Evolutionary conservation across 2,329 filamentous ascomycete species (phyloP).

Genomic region (Pseudonectria foliicola): DNA sequence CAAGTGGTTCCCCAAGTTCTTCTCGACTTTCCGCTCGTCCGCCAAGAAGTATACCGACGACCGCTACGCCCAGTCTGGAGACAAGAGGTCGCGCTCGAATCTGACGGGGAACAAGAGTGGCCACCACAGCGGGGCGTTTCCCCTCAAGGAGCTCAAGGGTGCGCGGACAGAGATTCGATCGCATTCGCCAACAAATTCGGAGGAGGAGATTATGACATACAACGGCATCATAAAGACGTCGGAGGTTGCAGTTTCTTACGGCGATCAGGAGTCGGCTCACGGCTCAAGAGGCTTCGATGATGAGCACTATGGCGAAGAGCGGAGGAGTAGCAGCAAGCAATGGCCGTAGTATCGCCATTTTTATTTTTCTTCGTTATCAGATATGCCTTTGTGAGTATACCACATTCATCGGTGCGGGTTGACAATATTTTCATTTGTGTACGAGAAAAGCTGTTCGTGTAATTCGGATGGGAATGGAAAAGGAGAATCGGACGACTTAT

Average conservation of each 20-base stretch:
- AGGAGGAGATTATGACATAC: slow-evolving; percentile 34
- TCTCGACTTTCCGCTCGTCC: slow-evolving; percentile 4
- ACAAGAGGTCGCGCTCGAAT: slow-evolving; percentile 8
- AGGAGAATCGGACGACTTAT: no score
- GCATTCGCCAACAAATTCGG: slow-evolving; percentile 25
- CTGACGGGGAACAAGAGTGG: slow-evolving; percentile 1
- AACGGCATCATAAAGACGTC: slow-evolving; percentile 31
- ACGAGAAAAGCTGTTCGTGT: no score
- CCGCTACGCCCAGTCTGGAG: slow-evolving; percentile 6
- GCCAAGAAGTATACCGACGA: slow-evolving; percentile 1
- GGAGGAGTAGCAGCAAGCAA: no score
- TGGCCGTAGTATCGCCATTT: no score
- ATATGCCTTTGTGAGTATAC: no score
- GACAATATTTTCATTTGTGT: no score
- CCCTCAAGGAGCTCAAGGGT: slow-evolving; percentile 22
- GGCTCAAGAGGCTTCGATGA: no score
- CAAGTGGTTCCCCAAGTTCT: slow-evolving; percentile 27
- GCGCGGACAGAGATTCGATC: slow-evolving; percentile 25
- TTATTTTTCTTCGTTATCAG: no score
- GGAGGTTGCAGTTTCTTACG: slow-evolving; percentile 10
- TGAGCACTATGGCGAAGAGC: no score
- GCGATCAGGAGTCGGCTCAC: neutral
- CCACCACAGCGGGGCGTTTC: slow-evolving; percentile 6
- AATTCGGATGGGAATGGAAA: no score
- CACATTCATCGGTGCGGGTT: no score